Evolutionary conservation across 2,329 filamentous ascomycete species (phyloP), one percentile per base, ranked within the genome.

Genomic region (Xylaria sp.): DNA sequence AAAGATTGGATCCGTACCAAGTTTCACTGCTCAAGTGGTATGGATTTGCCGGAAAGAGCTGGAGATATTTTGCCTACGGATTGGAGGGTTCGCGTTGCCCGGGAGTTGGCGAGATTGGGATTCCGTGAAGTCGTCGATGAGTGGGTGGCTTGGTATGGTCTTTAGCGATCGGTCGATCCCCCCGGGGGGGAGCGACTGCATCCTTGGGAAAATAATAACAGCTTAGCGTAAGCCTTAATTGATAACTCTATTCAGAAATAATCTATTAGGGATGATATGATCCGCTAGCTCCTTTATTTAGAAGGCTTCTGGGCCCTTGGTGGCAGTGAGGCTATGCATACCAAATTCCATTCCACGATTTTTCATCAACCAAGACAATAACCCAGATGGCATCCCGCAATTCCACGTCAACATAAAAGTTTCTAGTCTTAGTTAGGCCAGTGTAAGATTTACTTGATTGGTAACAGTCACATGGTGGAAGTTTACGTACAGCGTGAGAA

Each of bases 1-100:
- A 54, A 44, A 60, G 58, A 55, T 23, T 60, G 58, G 58, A 51
- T 60, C n/a, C 37, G 58, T 43, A 60, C 58, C 29, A 60, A 60
- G 44, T 60, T 60, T 60, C 58, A 29, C 37, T 51, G 35, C 37
- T 60, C 51, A n/a, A 51, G 58, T 55, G 58, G 58, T 19, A 21
- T 60, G 51, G 57, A 60, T 43, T 49, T 60, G 19, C 25, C 49
- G 11, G 43, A 60, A 35, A 54, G 57, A 49, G 51, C 51, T 59
- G 56, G 48, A 25, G 41, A 48, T 54, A n/a, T 41, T 48, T n/a
- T 25, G 48, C 40, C 11, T 47, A 41, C 40, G 49, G 56, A 59
- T 54, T 59, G 51, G 57, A 60, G 57, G 19, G 25, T 27, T 60
- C 57, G 57, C 19, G 57, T 60, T 44, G 25, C 57, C 37, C 51